Conservation (phyloP, 2,329 filamentous ascomycete genomes). For the Xenoacremonium recifei region DNA sequence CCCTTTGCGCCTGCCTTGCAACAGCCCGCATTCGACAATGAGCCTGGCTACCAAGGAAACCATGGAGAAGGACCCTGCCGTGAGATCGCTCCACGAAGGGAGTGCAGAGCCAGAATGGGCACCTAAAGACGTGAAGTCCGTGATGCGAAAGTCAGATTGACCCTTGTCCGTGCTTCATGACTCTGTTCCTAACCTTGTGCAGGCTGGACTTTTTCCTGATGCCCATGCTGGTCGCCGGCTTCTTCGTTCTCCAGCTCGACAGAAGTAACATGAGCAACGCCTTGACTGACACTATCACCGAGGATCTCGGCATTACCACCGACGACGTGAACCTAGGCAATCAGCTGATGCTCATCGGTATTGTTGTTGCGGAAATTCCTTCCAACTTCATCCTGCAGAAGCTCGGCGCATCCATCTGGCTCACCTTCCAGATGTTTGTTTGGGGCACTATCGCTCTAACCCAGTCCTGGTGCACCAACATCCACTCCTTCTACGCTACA, state of each 20-base stretch:
- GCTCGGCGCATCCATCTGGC: conserved; percentile 17
- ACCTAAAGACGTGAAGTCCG: conserved; percentile 5
- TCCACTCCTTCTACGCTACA: conserved; percentile 14
- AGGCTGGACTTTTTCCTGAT: conserved; percentile 38
- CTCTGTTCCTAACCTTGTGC: neutral
- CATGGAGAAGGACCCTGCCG: no score
- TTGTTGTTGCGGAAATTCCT: conserved; percentile 40
- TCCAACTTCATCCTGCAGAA: conserved; percentile 19
- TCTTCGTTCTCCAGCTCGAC: conserved; percentile 43
- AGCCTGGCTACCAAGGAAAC: no score
- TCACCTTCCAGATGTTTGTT: conserved; percentile 15
- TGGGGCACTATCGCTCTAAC: conserved; percentile 16
- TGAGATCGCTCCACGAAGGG: conserved; percentile 1
- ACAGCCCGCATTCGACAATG: no score
- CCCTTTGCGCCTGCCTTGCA: no score
- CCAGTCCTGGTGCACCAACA: conserved; percentile 15
- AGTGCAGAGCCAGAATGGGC: conserved; percentile 8
- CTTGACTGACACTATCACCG: conserved; percentile 46
- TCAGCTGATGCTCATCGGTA: conserved; percentile 45
- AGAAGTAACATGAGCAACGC: conserved; percentile 43
- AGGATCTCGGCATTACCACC: conserved; percentile 46
- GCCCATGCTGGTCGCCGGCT: conserved; percentile 43
- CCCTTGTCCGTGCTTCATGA: accelerated
- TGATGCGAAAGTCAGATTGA: conserved; percentile 19
- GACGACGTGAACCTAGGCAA: conserved; percentile 50